Conservation (phyloP, 2,329 filamentous ascomycete species). For the Alternaria sp. region DNA sequence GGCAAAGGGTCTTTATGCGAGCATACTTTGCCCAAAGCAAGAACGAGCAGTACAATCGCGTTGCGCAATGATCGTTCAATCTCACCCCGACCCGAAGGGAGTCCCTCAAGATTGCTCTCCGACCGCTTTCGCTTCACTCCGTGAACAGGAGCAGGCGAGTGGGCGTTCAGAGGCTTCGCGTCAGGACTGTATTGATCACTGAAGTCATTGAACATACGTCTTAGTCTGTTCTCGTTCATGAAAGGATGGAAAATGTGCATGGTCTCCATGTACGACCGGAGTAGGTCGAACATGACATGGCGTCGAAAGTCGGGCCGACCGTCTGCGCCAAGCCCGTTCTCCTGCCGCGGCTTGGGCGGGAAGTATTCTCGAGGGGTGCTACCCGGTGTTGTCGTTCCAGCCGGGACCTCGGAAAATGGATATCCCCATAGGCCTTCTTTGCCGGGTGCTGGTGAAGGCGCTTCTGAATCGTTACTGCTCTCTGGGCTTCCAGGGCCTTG, state of each 20-base stretch:
- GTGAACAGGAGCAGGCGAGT: conserved; percentile 33
- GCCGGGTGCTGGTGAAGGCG: conserved; percentile 52
- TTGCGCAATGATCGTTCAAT: conserved; percentile 59
- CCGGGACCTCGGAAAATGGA: conserved; percentile 51
- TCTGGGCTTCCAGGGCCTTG: conserved; percentile 46
- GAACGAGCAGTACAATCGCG: conserved; percentile 80
- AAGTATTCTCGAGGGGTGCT: conserved; percentile 38
- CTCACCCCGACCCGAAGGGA: conserved; percentile 31
- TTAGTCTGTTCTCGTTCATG: conserved; percentile 63
- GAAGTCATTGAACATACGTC: conserved; percentile 61
- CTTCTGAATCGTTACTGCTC: conserved; percentile 52
- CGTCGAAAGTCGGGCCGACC: conserved; percentile 64
- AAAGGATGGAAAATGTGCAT: conserved; percentile 72
- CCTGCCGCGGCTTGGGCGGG: conserved; percentile 18
- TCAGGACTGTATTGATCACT: conserved; percentile 46
- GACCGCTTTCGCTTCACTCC: conserved; percentile 48
- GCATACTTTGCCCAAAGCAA: conserved; percentile 89
- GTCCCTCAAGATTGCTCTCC: conserved; percentile 36
- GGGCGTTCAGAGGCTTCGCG: conserved; percentile 21
- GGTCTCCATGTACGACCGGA: conserved; percentile 65
- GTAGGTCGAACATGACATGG: conserved; percentile 59
- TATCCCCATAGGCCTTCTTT: conserved; percentile 60
- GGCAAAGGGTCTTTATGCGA: conserved; percentile 59
- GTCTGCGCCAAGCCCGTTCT: conserved; percentile 61
- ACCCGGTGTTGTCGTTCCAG: conserved; percentile 38